Evolutionary conservation across 148 eudicot species (phyloP).

Genomic region (Rhododendron simsii): DNA sequence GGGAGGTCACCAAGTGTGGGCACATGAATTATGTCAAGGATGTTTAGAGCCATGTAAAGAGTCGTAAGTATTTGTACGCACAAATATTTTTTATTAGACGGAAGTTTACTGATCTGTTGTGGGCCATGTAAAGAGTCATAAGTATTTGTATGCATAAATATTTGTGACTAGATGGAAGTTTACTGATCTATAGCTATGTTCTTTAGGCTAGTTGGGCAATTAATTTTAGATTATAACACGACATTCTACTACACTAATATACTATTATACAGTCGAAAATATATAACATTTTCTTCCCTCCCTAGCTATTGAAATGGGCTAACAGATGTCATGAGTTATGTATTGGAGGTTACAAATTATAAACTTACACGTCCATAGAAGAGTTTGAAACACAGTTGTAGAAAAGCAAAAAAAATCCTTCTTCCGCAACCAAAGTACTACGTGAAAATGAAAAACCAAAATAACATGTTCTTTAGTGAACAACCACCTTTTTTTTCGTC

Average conservation of each 20-base stretch:
- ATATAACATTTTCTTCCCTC: not conserved
- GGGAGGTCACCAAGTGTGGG: too few species aligned
- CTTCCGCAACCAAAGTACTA: not conserved
- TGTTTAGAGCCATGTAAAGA: too few species aligned
- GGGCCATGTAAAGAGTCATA: too few species aligned
- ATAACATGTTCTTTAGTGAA: conserved; percentile 7
- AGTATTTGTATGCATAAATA: too few species aligned
- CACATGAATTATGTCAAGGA: too few species aligned
- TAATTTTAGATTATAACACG: not conserved
- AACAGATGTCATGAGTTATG: not conserved
- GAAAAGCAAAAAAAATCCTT: not conserved
- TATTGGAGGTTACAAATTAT: conserved; percentile 5
- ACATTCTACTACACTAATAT: not conserved
- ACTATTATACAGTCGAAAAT: not conserved
- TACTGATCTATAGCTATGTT: too few species aligned
- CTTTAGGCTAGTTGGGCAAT: not conserved
- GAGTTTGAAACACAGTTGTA: not conserved
- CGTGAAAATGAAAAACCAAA: not conserved
- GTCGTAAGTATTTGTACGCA: too few species aligned
- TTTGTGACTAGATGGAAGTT: too few species aligned
- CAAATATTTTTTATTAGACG: too few species aligned
- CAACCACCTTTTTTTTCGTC: conserved; percentile 36
- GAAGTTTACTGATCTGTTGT: too few species aligned
- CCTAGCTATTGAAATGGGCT: not conserved
- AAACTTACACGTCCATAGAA: not conserved